Evolutionary conservation across 2,329 filamentous ascomycete species (phyloP), one percentile per base, ranked within the genome.

Genomic region (Claviceps humidiphila): DNA sequence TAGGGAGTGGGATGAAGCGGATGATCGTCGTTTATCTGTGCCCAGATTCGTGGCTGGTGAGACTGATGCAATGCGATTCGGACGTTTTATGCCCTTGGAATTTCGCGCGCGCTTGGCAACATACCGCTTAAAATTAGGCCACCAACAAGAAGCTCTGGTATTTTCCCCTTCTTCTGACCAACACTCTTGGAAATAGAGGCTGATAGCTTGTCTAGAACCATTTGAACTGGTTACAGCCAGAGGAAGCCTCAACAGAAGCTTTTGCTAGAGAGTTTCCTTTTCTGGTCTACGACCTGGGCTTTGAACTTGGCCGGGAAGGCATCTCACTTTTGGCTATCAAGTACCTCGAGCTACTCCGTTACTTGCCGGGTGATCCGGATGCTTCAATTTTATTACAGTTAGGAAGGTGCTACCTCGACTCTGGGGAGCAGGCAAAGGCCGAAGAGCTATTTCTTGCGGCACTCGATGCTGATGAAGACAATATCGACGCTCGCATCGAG

Each of bases 1-100:
- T 64, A 78, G 89, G 53, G 93, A 98, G 68, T 98, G 89, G 81
- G 93, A 98, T 64, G 68, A 78, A 5, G 77, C 83, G 45, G 80
- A 89, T 61, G 73, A 76, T 20, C 83, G 93, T 55, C 81, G 90
- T 53, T 65, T 72, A 2, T 67, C 75, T 53, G 75, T 87, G 5
- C 66, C 77, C 2, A 77, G 77, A 1, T 95, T 85, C 63, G 67
- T 74, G 8, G 71, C 75, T 4, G 74, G 69, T 3, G 68, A 67
- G 45, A 80, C 80, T 62, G 71, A 76, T 1, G 61, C 68, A 4
- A 71, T 75, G 5, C 71, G 76, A 0, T 95, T 95, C 64, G 89
- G 88, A 0, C 66, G 76, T 41, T 81, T 82, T 1, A 71, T 96
- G 41, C 91, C 90, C 0, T 66, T 90, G 5, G 89, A 96, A 58